Evolutionary conservation across 345 rosid species (phyloP), one percentile per base, ranked within the genome.

Genomic region (Citrus mangshanensis): DNA sequence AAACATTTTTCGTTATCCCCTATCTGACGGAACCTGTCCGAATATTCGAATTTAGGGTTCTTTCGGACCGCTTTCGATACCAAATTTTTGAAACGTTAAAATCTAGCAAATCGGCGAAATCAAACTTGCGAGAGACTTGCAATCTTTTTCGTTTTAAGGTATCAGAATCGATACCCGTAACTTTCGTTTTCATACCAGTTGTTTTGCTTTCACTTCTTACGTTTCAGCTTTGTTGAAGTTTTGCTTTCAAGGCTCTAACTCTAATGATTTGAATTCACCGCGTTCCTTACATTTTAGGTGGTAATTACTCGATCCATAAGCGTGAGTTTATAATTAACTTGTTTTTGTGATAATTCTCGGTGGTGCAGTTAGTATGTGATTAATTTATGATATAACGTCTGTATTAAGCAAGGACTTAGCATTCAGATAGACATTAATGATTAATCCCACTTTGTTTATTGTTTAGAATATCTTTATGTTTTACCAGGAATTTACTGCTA

Each of bases 1-100:
- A 5, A 13, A 46, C 14, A 3, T 13, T 46, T 34, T 4, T 34
- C 35, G 6, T 34, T 46, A 46, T 46, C 18, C 51, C 51, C 18
- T 13, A 0, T 46, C 16, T 46, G 51, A 46, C 51, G 18, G 5
- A 46, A 13, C 51, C 51, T 46, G 51, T 46, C 58, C 71, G 81
- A 73, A 78, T 78, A 82, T 68, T 73, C 76, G 76, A 73, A 60
- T 68, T 67, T 77, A 78, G 84, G 79, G 60, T 37, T 69, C 76
- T 63, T 63, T 49, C 22, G 65, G 10, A 13, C 38, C 19, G 13
- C 71, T 22, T 49, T 28, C 21, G 30, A 22, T 27, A 10, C 59
- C 38, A 10, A 25, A 27, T 42, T 42, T 18, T 24, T 18, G 7
- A 16, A 35, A 35, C 14, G 19, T 49, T 10, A 6, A 66, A 68